Base-by-base conservation (phyloP, 768 basidiomycete species). In the Mycena maculata region DNA sequence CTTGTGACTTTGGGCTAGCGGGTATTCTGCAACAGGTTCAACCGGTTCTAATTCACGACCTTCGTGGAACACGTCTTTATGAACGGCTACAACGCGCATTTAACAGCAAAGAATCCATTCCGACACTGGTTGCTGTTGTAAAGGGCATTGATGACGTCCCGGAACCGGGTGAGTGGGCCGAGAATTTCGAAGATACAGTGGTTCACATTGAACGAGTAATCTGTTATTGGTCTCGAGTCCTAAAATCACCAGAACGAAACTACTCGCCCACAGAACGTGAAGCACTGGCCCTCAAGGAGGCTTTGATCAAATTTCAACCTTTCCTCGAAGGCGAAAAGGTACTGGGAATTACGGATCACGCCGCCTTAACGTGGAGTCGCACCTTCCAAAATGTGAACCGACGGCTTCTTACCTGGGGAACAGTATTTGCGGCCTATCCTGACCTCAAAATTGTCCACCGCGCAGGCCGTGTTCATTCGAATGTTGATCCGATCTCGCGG, bases 291-390 rank as follows among this genome's bases (percentile, higher is more conserved):
- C 33, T 36, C 33, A 36, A 36, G 33, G 33, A 36, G 33, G 33
- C 33, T 7, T 13, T 36, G 33, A 36, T 36, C 13, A 36, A 36
- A 13, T 36, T 36, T 36, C 33, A 79, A 61, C 74, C 78, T 4
- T 78, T 74, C 65, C 72, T 81, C 12, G 78, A 81, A 73, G 79
- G 79, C 6, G 76, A 80, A 69, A 47, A 42, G 4, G 69, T 80
- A 11, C 62, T 71, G 9, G 52, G 70, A 0, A 42, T 76, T 15
- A 76, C 72, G 0, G 72, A 76, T 44, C 75, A 76, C 27, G 71
- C 75, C 0, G 72, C 74, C 0, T 30, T 76, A 23, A 70, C 71
- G 33, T 76, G 75, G 75, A 67, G 69, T 23, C 33, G 69, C 28
- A 67, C 68, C 0, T 76, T 70, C 31, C 63, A 76, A 50, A 73